A percentile compares a stretch with the other conserved stretches of the same genome.
phyloP scores from a whole-genome alignment of 2,329 filamentous ascomycete species.

The Stachybotrys elegans region DNA sequence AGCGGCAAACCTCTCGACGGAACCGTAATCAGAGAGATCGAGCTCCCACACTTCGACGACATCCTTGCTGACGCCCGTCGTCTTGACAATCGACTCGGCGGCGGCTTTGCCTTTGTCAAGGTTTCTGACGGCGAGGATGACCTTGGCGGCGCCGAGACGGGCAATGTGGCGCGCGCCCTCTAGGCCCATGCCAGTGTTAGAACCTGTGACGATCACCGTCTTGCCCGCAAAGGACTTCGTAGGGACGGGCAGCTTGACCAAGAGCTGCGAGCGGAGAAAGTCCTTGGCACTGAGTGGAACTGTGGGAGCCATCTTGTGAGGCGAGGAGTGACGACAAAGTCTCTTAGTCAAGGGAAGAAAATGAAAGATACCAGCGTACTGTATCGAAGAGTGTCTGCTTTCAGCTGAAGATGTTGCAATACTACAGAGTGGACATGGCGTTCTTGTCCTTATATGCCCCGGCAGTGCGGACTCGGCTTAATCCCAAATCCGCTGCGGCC shows the following conservation, averaged over 20 bases:
- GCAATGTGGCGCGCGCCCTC: slow-evolving; percentile 31
- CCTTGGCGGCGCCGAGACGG: slow-evolving; percentile 19
- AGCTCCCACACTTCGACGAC: background rate
- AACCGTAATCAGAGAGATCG: background rate
- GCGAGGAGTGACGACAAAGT: too few relatives aligned
- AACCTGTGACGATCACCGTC: slow-evolving; percentile 31
- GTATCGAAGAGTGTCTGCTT: too few relatives aligned
- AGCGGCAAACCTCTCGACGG: slow-evolving; percentile 36
- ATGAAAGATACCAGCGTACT: too few relatives aligned
- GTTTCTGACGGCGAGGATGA: slow-evolving; percentile 27
- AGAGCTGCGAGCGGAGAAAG: slow-evolving; percentile 3
- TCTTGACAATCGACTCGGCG: background rate
- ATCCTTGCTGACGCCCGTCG: background rate
- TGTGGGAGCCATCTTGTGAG: too few relatives aligned
- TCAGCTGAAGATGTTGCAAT: too few relatives aligned
- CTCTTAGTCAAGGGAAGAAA: too few relatives aligned
- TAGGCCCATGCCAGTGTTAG: slow-evolving; percentile 32
- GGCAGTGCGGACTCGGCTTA: too few relatives aligned
- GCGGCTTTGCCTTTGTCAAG: slow-evolving; percentile 5
- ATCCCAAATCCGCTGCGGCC: too few relatives aligned
- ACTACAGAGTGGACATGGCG: too few relatives aligned
- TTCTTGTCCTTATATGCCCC: too few relatives aligned
- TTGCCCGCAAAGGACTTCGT: slow-evolving; percentile 15
- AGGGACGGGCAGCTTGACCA: slow-evolving; percentile 8
- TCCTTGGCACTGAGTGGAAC: too few relatives aligned